A percentile compares a stretch with the other conserved stretches of the same genome.
phyloP scores from a whole-genome alignment of 495 filamentous ascomycete species.

The Terfezia claveryi region DNA sequence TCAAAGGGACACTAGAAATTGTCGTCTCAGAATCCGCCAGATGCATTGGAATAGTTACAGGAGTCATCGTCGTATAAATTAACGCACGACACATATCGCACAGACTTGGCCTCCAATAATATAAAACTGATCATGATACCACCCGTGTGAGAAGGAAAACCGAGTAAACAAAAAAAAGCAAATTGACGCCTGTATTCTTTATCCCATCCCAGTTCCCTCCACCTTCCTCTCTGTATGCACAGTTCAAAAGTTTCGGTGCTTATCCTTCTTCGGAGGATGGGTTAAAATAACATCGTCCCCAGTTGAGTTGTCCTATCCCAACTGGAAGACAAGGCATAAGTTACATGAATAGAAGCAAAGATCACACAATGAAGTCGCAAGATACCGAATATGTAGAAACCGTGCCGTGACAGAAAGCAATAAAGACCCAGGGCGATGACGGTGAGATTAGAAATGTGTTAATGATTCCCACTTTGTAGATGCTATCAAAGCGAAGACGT shows the following conservation, averaged over 20 bases:
- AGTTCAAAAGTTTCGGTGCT: not conserved
- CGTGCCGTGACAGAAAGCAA: not conserved
- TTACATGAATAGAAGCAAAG: not conserved
- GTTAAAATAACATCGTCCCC: not conserved
- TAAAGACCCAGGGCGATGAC: not conserved
- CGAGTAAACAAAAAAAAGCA: not conserved
- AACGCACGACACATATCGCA: not conserved
- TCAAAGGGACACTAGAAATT: too few species aligned
- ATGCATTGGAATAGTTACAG: too few species aligned
- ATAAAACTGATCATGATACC: not conserved
- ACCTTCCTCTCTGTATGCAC: not conserved
- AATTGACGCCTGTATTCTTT: not conserved
- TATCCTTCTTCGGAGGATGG: not conserved
- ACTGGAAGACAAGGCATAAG: conserved; percentile 1
- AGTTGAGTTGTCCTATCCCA: not conserved
- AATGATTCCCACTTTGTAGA: not conserved
- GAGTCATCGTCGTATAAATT: not conserved
- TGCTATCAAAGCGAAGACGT: not conserved
- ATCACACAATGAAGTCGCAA: not conserved
- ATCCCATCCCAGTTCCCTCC: not conserved
- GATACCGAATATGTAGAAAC: not conserved
- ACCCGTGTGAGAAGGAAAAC: not conserved
- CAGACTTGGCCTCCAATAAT: not conserved
- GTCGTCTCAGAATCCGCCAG: too few species aligned
- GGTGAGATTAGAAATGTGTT: not conserved